Evolutionary conservation across 441 rosid genomes (phyloP), one percentile per base, ranked within the genome.

Genomic region (Brassica balearica): DNA sequence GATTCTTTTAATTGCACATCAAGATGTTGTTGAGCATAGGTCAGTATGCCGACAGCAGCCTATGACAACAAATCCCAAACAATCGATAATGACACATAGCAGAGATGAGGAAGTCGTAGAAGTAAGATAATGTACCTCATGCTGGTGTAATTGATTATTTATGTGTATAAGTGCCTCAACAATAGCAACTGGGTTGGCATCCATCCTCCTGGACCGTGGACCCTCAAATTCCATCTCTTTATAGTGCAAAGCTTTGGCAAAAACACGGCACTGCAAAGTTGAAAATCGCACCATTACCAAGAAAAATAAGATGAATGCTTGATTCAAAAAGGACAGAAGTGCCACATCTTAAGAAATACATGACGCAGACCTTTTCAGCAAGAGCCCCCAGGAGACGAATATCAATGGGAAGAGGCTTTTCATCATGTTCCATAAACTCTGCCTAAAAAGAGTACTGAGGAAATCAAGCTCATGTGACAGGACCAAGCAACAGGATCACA

Each of bases 191-290:
- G 99, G 99, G 84, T 91, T 93, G 43, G 95, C 98, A 86, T 95
- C 99, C 97, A 90, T 93, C 91, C 87, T 90, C 81, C 88, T 92
- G 29, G 97, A 86, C 72, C 83, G 84, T 69, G 97, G 94, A 87
- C 98, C 98, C 88, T 93, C 99, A 81, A 97, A 97, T 88, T 90
- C 97, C 98, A 97, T 93, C 88, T 97, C 99, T 89, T 97, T 97
- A 87, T 97, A 97, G 84, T 97, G 99, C 84, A 95, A 84, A 62
- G 99, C 99, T 90, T 97, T 97, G 27, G 99, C 99, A 84, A 93
- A 97, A 82, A 97, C 99, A 81, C 96, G 99, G 71, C 98, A 95
- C 99, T 95, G 85, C 56, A 67, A 80, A 68, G 51, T 65, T 79
- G 72, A 61, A 71, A 61, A 61, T 25, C 20, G 7, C 62, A 81